A percentile compares a stretch with the other conserved stretches of the same genome.
These are phyloP conservation scores for Euphrasia confusa DNA, from an alignment of 257 asterid genomes.

Conservation along the genomic window DNA sequence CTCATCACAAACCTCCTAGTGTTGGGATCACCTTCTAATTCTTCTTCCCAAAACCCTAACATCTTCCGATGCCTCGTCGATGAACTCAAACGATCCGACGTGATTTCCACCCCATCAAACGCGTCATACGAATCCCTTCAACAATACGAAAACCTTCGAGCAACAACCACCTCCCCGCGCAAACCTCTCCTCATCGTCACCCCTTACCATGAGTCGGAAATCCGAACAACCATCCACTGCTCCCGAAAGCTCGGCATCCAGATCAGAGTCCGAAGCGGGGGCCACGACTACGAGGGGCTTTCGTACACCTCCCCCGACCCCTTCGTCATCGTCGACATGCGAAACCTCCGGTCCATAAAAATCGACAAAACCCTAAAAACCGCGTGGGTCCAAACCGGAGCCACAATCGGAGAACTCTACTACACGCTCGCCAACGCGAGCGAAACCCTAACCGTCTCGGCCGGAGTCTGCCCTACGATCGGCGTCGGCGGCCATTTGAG, in stretches of 20 bases:
- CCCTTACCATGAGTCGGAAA: neutral
- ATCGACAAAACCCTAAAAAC: neutral
- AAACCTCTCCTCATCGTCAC: slow-evolving; percentile 1
- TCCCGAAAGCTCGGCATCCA: neutral
- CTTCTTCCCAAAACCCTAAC: too few species aligned
- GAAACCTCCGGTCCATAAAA: neutral
- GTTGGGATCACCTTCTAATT: too few species aligned
- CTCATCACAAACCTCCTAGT: too few species aligned
- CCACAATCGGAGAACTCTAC: neutral
- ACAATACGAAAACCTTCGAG: too few species aligned
- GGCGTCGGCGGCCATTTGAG: slow-evolving; percentile 19
- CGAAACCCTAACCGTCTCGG: slow-evolving; percentile 16
- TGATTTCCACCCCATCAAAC: neutral
- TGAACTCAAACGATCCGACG: too few species aligned
- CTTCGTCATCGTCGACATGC: slow-evolving; percentile 25
- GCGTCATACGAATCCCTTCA: neutral
- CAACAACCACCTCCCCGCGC: too few species aligned
- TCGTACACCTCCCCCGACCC: slow-evolving; percentile 17
- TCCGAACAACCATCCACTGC: neutral
- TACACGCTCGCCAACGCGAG: neutral
- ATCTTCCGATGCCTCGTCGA: too few species aligned
- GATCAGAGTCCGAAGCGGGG: neutral
- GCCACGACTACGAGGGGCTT: slow-evolving; percentile 26
- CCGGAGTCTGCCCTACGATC: slow-evolving; percentile 22
- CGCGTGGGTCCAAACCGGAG: neutral